phyloP scores from a whole-genome alignment of 1,139 yeast species.

The Saccharomyces hybrid region DNA sequence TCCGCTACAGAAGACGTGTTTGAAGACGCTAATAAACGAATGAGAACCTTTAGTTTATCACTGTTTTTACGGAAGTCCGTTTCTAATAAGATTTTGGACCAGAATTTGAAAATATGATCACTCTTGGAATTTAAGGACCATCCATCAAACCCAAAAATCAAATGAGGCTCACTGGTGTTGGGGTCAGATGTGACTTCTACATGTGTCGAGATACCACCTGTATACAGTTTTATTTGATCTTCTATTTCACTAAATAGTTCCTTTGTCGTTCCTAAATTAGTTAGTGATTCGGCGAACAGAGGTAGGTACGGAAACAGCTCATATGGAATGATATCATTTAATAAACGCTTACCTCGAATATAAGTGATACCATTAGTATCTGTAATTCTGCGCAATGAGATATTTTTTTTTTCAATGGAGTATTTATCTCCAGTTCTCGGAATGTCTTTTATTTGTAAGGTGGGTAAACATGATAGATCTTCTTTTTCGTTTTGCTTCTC shows the following conservation, averaged over 20 bases:
- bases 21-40: slow-evolving; percentile 70
- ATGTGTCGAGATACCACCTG: slow-evolving; percentile 75
- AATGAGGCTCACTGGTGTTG: slow-evolving; percentile 28
- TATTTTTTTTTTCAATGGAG: slow-evolving; percentile 28
- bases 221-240: slow-evolving; percentile 68
- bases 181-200: slow-evolving; percentile 55
- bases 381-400: slow-evolving; percentile 41
- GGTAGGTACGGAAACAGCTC: slow-evolving; percentile 65
- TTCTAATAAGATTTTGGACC: slow-evolving; percentile 58
- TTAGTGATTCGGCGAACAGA: slow-evolving; percentile 68
- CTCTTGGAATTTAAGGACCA: slow-evolving; percentile 67
- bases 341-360: slow-evolving; percentile 50
- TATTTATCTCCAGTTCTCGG: slow-evolving; percentile 46
- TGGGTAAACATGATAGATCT: slow-evolving; percentile 73
- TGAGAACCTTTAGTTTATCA: slow-evolving; percentile 64
- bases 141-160: slow-evolving; percentile 57
- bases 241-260: slow-evolving; percentile 76
- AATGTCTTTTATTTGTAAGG: slow-evolving; percentile 66
- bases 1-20: slow-evolving; percentile 76
- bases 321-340: slow-evolving; percentile 48
- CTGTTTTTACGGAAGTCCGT: slow-evolving; percentile 62
- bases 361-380: slow-evolving; percentile 75
- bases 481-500: slow-evolving; percentile 61
- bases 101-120: slow-evolving; percentile 51
- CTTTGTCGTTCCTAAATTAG: slow-evolving; percentile 71